These are phyloP conservation scores for Allium sativum DNA, from an alignment of 106 monocot genomes.

Conservation along the genomic window DNA sequence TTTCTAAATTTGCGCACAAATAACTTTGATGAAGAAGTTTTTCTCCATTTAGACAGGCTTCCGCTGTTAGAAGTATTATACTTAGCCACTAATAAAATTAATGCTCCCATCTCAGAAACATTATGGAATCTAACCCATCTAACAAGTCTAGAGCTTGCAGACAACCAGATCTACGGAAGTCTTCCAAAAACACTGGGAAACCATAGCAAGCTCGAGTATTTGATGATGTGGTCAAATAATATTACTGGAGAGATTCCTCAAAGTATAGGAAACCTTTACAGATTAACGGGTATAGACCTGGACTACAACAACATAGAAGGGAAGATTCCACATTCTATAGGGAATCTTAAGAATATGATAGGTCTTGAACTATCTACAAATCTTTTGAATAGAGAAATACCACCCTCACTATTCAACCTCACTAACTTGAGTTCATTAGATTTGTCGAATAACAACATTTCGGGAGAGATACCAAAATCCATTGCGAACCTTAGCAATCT, in stretches of 20 bases:
- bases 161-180: not conserved
- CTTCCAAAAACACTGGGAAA: constrained; percentile 21
- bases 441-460: not conserved
- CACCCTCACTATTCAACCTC: not conserved
- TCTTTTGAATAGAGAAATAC: constrained; percentile 17
- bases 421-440: not conserved
- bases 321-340: constrained; percentile 1
- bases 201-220: constrained; percentile 5
- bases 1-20: not conserved
- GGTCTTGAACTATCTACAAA: constrained; percentile 4
- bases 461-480: not conserved
- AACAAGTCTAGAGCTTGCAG: not conserved
- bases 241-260: not conserved
- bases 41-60: not conserved
- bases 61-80: not conserved
- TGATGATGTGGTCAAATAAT: not conserved
- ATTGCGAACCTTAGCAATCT: not conserved
- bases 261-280: not conserved
- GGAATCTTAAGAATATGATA: not conserved
- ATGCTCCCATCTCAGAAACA: not conserved
- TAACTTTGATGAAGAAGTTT: not conserved
- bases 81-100: not conserved
- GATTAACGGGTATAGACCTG: constrained; percentile 8
- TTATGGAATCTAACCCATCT: not conserved
- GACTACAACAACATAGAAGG: constrained; percentile 20